Conservation (phyloP, 1,139 yeast species). For the Geotrichum macrosporum region DNA sequence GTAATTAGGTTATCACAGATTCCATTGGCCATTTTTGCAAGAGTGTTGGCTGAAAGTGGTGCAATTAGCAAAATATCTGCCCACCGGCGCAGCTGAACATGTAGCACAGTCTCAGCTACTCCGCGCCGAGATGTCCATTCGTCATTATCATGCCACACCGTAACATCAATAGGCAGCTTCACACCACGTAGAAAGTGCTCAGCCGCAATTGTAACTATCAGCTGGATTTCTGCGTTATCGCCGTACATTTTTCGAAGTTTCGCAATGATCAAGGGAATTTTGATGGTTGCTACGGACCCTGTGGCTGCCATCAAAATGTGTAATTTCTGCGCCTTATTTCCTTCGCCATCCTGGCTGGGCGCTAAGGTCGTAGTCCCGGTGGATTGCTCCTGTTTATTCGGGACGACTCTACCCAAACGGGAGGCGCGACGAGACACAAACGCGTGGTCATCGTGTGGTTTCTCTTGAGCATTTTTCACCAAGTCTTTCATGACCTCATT, state of each 20-base stretch:
- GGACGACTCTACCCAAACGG: too few species aligned
- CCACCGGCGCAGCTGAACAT: slow-evolving; percentile 89
- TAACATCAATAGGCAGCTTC: slow-evolving; percentile 75
- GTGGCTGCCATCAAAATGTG: slow-evolving; percentile 89
- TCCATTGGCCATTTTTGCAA: slow-evolving; percentile 88
- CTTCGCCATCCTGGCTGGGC: slow-evolving; percentile 7
- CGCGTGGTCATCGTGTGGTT: neutral
- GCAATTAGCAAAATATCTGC: slow-evolving; percentile 90
- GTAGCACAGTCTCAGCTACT: slow-evolving; percentile 70
- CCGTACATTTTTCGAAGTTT: slow-evolving; percentile 75
- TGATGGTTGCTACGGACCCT: slow-evolving; percentile 94
- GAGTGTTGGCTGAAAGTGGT: slow-evolving; percentile 88
- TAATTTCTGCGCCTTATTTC: slow-evolving; percentile 46
- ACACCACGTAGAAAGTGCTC: slow-evolving; percentile 75
- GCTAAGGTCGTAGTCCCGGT: neutral
- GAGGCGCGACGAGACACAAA: too few species aligned
- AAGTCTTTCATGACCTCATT: neutral
- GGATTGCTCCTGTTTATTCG: too few species aligned
- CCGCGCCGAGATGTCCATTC: slow-evolving; percentile 62
- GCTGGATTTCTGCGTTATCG: slow-evolving; percentile 66
- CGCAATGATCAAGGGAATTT: slow-evolving; percentile 80
- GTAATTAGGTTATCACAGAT: slow-evolving; percentile 82
- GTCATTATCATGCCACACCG: slow-evolving; percentile 90
- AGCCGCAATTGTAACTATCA: slow-evolving; percentile 79
- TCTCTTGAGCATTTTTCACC: neutral